Conservation (phyloP, 2,329 filamentous ascomycete genomes). For the Exophiala sp. region DNA sequence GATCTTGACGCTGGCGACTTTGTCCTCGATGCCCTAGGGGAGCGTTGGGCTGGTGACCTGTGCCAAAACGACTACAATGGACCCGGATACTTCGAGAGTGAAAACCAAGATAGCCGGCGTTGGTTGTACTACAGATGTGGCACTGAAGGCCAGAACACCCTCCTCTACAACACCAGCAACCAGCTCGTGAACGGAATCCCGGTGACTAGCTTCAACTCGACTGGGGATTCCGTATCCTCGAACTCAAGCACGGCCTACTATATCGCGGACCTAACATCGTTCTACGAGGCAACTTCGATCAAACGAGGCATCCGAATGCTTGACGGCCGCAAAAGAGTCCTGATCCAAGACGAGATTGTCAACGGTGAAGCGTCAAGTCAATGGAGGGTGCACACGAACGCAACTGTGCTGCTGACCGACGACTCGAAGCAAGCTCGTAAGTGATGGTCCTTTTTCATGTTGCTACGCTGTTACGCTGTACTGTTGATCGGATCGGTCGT, state of each 20-base stretch:
- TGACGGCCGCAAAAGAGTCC: conserved; percentile 5
- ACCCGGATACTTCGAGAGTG: conserved; percentile 7
- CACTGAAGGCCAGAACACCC: conserved; percentile 7
- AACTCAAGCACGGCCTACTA: conserved; percentile 5
- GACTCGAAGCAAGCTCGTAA: conserved; percentile 9
- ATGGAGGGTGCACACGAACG: conserved; percentile 8
- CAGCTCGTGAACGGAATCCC: conserved; percentile 7
- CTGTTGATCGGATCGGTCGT: neutral
- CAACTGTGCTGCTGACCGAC: conserved; percentile 1
- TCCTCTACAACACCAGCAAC: conserved; percentile 3
- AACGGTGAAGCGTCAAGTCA: conserved; percentile 4
- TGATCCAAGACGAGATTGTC: conserved; percentile 8
- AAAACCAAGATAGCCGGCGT: conserved; percentile 7
- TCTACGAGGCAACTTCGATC: conserved; percentile 2
- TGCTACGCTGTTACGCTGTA: no score
- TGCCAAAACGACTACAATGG: conserved; percentile 9
- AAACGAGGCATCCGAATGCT: conserved; percentile 8
- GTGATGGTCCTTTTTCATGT: neutral
- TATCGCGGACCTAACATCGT: conserved; percentile 4
- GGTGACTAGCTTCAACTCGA: conserved; percentile 3
- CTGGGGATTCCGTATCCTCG: neutral
- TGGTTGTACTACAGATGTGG: conserved; percentile 7
- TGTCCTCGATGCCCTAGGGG: conserved; percentile 5
- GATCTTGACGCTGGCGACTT: conserved; percentile 9
- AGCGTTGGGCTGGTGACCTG: conserved; percentile 5